Evolutionary conservation across 805 yeast species (phyloP), one percentile per base, ranked within the genome.

Genomic region (Clavispora vitiphila): DNA sequence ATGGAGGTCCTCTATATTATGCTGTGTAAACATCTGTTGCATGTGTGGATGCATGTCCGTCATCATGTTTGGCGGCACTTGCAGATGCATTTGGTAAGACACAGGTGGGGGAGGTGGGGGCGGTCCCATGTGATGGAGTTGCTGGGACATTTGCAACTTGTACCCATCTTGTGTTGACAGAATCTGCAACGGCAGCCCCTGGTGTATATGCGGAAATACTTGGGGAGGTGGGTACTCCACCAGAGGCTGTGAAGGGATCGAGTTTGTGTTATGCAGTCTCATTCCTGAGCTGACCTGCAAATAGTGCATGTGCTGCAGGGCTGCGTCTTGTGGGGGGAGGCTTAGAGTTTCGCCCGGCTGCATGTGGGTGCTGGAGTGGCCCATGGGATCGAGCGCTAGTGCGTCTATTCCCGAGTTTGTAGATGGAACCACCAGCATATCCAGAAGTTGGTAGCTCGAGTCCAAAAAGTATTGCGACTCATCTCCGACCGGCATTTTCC

Each of bases 401-500:
- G 32, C 5, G 16, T 20, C 24, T 16, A 21, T 32, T 4, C 12
- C 24, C 8, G 35, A 1, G 7, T 12, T n/a, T 3, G 5, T 11
- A 5, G 19, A 7, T 1, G 18, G 5, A 11, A 62, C 49, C 24
- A 55, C 45, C 11, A 60, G 52, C 70, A 68, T 67, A 39, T 65
- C 65, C 46, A 65, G 74, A 25, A 68, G 57, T 48, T 67, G 73
- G 43, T 65, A 69, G 41, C 65, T 68, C 25, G 62, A 56, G 47
- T 75, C 80, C 54, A 74, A 58, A 42, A 65, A 69, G 50, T 72
- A 76, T 44, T 63, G 66, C 1, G 77, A 71, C 48, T 75, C 80
- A 46, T 74, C 79, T 43, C 74, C 80, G 34, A 67, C 57, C 11
- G 67, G 67, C 34, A 62, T 60, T 55, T 76, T 74, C 0, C 80